A percentile compares a stretch with the other conserved stretches of the same genome.
Conservation (phyloP, 306 rosid genomes). For the Acmispon strigosus region DNA sequence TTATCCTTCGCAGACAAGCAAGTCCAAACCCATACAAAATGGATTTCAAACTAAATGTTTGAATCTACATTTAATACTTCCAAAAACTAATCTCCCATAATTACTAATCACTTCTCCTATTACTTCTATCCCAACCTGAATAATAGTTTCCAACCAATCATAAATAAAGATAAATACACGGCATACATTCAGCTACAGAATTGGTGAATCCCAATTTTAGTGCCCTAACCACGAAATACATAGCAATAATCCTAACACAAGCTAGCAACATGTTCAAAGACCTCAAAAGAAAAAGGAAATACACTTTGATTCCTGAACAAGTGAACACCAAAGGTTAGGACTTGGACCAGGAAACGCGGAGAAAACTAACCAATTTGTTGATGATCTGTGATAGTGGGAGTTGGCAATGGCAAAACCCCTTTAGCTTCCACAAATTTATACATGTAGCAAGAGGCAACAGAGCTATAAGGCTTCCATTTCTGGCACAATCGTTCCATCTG, state of each 20-base stretch:
- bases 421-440: constrained; percentile 66
- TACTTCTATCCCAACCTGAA: no score
- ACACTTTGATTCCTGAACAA: no score
- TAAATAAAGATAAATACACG: not conserved
- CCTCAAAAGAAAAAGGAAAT: no score
- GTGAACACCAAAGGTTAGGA: not conserved
- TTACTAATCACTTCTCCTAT: no score
- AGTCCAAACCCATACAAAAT: not conserved
- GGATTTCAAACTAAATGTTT: no score
- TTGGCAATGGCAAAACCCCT: constrained; percentile 13
- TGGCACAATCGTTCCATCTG: constrained; percentile 60
- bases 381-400: no score
- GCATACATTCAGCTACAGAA: not conserved
- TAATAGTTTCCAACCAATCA: no score
- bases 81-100: no score
- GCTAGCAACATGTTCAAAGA: not conserved
- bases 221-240: not conserved
- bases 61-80: no score
- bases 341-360: not conserved
- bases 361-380: not conserved
- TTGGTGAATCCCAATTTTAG: not conserved
- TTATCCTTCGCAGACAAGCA: not conserved
- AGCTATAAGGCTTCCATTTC: constrained; percentile 76
- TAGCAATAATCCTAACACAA: not conserved
- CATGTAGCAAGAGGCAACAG: constrained; percentile 82